Evolutionary conservation across 164 flowering plant genomes (phyloP), one percentile per base, ranked within the genome.

Genomic region (Annona squamosa): DNA sequence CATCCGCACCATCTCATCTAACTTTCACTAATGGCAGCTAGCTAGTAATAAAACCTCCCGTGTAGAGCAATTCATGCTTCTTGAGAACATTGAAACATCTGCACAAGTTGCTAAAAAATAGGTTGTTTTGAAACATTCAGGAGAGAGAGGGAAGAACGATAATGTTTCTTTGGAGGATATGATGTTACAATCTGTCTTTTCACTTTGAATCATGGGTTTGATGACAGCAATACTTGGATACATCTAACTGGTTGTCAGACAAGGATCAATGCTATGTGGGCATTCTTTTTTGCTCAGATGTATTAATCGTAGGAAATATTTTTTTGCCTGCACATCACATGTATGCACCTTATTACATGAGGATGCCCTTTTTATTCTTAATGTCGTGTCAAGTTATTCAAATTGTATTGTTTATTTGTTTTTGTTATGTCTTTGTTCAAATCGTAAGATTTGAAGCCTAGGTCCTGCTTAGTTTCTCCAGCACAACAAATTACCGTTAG

Each of bases 41-140:
- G 37, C 1, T 26, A 26, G 37, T 26, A 26, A 26, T 26, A 26
- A 26, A 26, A 26, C 37, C 37, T 26, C 37, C 37, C 37, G 37
- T 57, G 64, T 94, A 7, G 98, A 95, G 81, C 97, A 95, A 77
- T 86, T 95, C 82, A 95, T 95, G 99, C 85, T 92, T 82, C 94
- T 95, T 43, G 99, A 95, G 89, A 95, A 92, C 70, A 95, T 95
- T 65, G 99, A 96, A 63, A 91, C 96, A 72, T 95, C 99, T 5
- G 86, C 91, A 80, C 97, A 91, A 82, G 98, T 92, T 75, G 85
- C 96, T 65, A 73, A 91, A 77, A 87, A 91, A 74, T 97, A 92
- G 97, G 99, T 89, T 46, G 63, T 26, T 61, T 44, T 62, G n/a
- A 67, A 43, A 45, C 56, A 52, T 48, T 66, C 45, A 9, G 16